A percentile compares a stretch with the other conserved stretches of the same genome.
phyloP scores from a whole-genome alignment of 1,284 basidiomycete genomes.

The Irpex lacteus region DNA sequence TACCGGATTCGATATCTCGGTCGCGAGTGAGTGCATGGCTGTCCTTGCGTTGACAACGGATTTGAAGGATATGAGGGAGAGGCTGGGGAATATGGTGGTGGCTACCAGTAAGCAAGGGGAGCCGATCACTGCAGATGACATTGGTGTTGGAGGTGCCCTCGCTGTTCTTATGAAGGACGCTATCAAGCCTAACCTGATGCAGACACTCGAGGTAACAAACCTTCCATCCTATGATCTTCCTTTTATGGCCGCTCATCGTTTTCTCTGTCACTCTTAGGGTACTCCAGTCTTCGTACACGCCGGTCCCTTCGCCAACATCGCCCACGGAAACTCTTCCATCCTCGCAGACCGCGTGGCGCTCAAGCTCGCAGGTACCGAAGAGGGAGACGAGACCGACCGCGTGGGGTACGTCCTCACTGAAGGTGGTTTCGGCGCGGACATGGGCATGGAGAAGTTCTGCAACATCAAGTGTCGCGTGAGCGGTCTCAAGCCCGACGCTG shows the following conservation, averaged over 20 bases:
- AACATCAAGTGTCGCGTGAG: slow-evolving; percentile 99
- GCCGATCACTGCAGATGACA: slow-evolving; percentile 94
- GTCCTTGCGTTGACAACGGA: slow-evolving; percentile 91
- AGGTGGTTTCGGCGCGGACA: slow-evolving; percentile 98
- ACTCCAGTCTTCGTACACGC: slow-evolving; percentile 99
- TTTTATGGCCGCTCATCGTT: too few relatives aligned
- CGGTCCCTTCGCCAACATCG: slow-evolving; percentile 98
- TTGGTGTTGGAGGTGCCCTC: slow-evolving; percentile 94
- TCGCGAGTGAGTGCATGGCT: slow-evolving; percentile 98
- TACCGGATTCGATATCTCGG: slow-evolving; percentile 95
- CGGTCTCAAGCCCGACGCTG: slow-evolving; percentile 91
- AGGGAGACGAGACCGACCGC: slow-evolving; percentile 79
- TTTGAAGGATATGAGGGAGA: slow-evolving; percentile 89
- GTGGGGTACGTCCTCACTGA: slow-evolving; percentile 97
- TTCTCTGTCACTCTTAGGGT: slow-evolving; percentile 45
- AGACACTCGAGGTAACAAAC: slow-evolving; percentile 78
- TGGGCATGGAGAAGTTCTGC: slow-evolving; percentile 99
- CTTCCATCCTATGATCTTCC: not conserved
- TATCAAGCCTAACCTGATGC: slow-evolving; percentile 99
- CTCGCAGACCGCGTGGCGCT: slow-evolving; percentile 95
- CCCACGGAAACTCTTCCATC: slow-evolving; percentile 98
- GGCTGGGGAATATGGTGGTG: slow-evolving; percentile 94
- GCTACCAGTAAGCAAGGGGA: slow-evolving; percentile 93
- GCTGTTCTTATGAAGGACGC: slow-evolving; percentile 99
- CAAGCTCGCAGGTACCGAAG: slow-evolving; percentile 96